Conservation (phyloP, 768 basidiomycete species). For the Mycena indigotica region DNA sequence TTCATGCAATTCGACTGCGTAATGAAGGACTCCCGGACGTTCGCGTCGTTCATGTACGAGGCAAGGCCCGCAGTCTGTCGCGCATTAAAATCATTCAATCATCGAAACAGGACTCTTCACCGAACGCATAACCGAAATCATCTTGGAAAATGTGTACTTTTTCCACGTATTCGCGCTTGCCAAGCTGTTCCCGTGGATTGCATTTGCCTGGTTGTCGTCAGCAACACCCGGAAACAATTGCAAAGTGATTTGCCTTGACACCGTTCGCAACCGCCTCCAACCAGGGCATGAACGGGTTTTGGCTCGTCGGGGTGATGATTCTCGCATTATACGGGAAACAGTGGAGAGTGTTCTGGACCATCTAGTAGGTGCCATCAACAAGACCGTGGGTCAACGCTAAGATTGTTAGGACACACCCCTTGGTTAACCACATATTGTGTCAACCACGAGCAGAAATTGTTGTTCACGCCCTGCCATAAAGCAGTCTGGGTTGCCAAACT, state of each 20-base stretch:
- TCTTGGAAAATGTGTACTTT: constrained; percentile 11
- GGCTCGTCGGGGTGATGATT: neutral
- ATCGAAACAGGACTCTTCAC: neutral
- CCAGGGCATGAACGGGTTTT: constrained; percentile 11
- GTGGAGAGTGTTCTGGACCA: constrained; percentile 9
- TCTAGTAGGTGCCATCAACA: too few species aligned
- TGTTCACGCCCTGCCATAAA: constrained; percentile 6
- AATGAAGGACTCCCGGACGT: constrained; percentile 6
- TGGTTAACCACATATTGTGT: neutral
- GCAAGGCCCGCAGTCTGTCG: constrained; percentile 9
- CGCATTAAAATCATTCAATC: neutral
- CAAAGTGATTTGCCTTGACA: neutral
- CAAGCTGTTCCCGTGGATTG: constrained; percentile 6
- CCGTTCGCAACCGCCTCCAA: constrained; percentile 11
- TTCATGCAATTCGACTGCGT: constrained; percentile 11
- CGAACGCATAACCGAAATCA: constrained; percentile 8
- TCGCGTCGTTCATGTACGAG: constrained; percentile 6
- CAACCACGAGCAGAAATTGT: constrained; percentile 6
- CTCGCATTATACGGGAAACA: constrained; percentile 6
- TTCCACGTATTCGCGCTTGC: constrained; percentile 2
- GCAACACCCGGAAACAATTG: neutral
- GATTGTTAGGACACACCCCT: neutral
- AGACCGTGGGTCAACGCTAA: too few species aligned
- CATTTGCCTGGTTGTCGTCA: neutral
- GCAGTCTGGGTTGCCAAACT: constrained; percentile 9